phyloP scores from a whole-genome alignment of 371 early-diverging fungal genomes.

The Mortierella sp. region DNA sequence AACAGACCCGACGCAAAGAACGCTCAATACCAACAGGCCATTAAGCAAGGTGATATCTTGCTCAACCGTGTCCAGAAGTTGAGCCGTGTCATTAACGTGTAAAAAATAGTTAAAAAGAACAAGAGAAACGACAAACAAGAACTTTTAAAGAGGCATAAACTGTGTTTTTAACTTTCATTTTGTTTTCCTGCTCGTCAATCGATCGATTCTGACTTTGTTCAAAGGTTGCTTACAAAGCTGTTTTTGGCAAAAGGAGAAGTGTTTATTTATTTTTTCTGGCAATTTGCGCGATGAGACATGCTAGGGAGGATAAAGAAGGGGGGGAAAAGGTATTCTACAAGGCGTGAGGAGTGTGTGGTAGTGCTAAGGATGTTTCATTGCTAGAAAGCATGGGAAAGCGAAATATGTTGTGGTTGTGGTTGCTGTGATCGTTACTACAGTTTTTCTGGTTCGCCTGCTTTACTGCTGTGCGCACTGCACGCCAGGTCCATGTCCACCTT shows the following conservation, averaged over 20 bases:
- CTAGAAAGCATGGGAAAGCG: not conserved
- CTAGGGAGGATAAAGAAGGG: not conserved
- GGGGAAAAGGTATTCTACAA: constrained; percentile 7
- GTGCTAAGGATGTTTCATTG: not conserved
- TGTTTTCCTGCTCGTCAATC: not conserved
- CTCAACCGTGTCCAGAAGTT: constrained; percentile 97
- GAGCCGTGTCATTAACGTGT: constrained; percentile 91
- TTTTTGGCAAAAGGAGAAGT: not conserved
- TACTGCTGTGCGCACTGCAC: constrained; percentile 98
- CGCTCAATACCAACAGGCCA: constrained; percentile 94
- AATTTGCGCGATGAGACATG: not conserved
- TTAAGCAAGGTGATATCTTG: constrained; percentile 97
- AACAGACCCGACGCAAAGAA: constrained; percentile 98
- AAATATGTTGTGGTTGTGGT: not conserved
- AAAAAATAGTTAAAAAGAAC: constrained; percentile 31
- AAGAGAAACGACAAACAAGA: not conserved
- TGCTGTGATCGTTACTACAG: not conserved
- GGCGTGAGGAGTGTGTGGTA: not conserved
- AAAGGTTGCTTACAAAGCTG: not conserved
- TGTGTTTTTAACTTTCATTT: not conserved
- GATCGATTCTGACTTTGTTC: not conserved
- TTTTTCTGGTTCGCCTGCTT: constrained; percentile 14
- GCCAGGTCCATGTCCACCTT: constrained; percentile 72
- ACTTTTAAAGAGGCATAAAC: not conserved
- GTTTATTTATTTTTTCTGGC: not conserved